These are phyloP conservation scores for Fimicolochytrium jonesii DNA, from an alignment of 192 early-diverging fungal genomes.

Conservation along the genomic window DNA sequence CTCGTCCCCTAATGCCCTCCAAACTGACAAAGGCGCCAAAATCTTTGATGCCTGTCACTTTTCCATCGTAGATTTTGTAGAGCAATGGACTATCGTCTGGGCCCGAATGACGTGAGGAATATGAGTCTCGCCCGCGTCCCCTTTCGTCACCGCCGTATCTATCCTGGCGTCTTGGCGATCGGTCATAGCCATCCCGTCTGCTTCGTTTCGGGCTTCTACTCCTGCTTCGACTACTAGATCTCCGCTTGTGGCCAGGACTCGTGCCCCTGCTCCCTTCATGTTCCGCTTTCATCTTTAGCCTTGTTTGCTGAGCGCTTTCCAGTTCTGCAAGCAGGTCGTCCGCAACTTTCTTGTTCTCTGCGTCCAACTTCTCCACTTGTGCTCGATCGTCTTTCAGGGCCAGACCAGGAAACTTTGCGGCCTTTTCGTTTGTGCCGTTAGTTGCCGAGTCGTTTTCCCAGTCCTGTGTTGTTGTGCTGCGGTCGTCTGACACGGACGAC, in stretches of 20 bases:
- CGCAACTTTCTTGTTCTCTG: constrained; percentile 44
- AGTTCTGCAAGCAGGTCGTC: constrained; percentile 57
- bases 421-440: not conserved
- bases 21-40: constrained; percentile 92
- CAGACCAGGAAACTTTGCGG: constrained; percentile 72
- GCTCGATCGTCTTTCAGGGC: constrained; percentile 44
- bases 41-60: constrained; percentile 77
- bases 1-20: constrained; percentile 70
- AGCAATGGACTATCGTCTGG: constrained; percentile 78
- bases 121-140: too few relatives aligned
- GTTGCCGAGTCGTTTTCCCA: not conserved
- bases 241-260: constrained; percentile 3
- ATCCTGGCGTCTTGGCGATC: constrained; percentile 22
- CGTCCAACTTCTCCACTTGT: constrained; percentile 27
- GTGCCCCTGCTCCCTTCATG: too few relatives aligned
- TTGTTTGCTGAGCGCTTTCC: too few relatives aligned
- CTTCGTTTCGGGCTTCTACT: constrained; percentile 23
- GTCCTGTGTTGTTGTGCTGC: not conserved
- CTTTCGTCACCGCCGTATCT: constrained; percentile 28
- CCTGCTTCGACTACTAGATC: constrained; percentile 23
- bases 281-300: too few relatives aligned
- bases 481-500: constrained; percentile 23
- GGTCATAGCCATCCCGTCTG: constrained; percentile 8
- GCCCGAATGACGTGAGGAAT: too few relatives aligned
- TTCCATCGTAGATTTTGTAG: constrained; percentile 90